phyloP scores from a whole-genome alignment of 768 basidiomycete genomes.

The Lanmaoa rubissima region DNA sequence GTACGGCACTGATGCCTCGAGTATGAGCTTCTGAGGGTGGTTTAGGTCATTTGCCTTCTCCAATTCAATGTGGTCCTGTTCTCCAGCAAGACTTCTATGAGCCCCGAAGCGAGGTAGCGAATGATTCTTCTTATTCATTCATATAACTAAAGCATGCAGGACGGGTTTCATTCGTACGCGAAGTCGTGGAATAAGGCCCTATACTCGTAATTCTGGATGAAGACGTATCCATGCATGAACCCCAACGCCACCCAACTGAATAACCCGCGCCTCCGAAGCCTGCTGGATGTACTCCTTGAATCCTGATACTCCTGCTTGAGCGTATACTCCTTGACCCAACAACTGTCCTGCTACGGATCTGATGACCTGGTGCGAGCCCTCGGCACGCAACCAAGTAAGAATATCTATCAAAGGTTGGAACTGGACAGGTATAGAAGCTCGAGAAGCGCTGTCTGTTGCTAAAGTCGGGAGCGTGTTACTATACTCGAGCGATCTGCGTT shows the following conservation, averaged over 20 bases:
- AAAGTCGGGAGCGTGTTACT: not conserved
- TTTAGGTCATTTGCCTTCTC: not conserved
- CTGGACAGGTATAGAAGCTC: conserved; percentile 5
- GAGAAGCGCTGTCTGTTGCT: not conserved
- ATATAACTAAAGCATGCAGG: conserved; percentile 14
- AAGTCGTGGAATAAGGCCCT: conserved; percentile 1
- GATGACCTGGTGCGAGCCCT: conserved; percentile 33
- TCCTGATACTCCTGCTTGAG: conserved; percentile 38
- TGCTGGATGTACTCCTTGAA: conserved; percentile 42
- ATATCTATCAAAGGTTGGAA: conserved; percentile 34
- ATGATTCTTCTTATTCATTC: conserved; percentile 14
- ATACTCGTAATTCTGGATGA: conserved; percentile 24
- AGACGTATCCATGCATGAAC: conserved; percentile 37
- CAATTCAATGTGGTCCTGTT: not conserved
- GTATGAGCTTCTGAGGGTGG: not conserved
- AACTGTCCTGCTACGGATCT: conserved; percentile 39
- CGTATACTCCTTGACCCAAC: conserved; percentile 36
- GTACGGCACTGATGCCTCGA: conserved; percentile 1
- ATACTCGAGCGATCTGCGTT: not conserved
- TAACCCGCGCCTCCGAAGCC: conserved; percentile 39
- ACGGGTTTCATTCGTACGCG: conserved; percentile 8
- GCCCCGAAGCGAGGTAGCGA: conserved; percentile 1
- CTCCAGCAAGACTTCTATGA: not conserved
- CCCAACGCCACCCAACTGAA: conserved; percentile 41
- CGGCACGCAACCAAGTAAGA: conserved; percentile 32